Evolutionary conservation across 208 protist species (phyloP), one percentile per base, ranked within the genome.

Genomic region (Wallacemonas sp.): DNA sequence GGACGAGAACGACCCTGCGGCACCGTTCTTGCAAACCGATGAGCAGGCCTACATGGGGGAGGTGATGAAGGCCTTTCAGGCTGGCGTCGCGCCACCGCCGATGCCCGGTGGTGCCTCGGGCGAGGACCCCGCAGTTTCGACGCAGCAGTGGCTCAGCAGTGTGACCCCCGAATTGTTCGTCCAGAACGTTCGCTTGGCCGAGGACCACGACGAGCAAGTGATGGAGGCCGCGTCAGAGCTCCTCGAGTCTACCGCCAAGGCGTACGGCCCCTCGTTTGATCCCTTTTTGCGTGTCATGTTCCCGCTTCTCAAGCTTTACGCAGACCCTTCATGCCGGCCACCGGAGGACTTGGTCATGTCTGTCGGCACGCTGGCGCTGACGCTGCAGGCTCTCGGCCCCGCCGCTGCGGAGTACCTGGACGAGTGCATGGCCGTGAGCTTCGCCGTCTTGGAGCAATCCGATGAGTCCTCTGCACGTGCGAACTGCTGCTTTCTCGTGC

Each of bases 121-220:
- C 14, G 65, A 72, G 30, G n/a, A 78, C n/a, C 66, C 71, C 8
- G 53, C 65, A 38, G 21, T 8, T 19, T n/a, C 56, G 46, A 58
- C 39, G 14, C 34, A 34, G 34, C 22, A 15, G 33, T 78, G 71
- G 79, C 56, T 76, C 62, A 72, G 51, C n/a, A 14, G 56, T 11
- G 53, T 77, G 47, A 63, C 51, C 27, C 68, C 72, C 19, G 75
- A 71, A 27, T 41, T 76, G 53, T 55, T 78, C 45, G 39, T 58
- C 30, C 42, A 56, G 3, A 47, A 30, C 34, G 54, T 54, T 6
- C 34, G 64, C 33, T 64, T 93, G 28, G 41, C 53, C 21, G 84
- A 92, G 42, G 90, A 91, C 30, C 86, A 94, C 71, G 86, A 93
- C 39, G 76, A 84, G 38, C 80, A 84, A 15, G 44, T 93, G 22